Conservation (phyloP, 164 flowering plant genomes). For the Stephania japonica region DNA sequence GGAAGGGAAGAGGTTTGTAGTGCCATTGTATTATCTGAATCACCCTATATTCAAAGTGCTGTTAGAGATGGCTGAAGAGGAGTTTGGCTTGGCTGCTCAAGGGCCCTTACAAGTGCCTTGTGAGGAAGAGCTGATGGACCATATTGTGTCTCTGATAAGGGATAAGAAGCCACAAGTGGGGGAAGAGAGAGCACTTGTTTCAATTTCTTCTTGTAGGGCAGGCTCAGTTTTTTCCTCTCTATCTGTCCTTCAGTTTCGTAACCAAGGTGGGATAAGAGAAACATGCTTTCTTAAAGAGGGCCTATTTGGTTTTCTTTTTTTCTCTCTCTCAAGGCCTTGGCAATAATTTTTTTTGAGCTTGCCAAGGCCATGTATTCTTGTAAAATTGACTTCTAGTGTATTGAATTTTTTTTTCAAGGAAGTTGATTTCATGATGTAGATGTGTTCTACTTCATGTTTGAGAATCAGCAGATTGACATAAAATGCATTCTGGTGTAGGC, state of each 20-base stretch:
- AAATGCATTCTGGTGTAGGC: background rate
- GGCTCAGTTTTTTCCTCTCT: conserved; percentile 6
- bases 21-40: conserved; percentile 32
- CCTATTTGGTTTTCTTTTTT: background rate
- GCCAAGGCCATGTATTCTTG: conserved; percentile 11
- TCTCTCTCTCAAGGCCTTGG: conserved; percentile 3
- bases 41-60: conserved; percentile 40
- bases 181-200: conserved; percentile 24
- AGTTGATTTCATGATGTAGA: background rate
- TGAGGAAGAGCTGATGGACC: conserved; percentile 37
- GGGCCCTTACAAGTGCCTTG: conserved; percentile 42
- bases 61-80: conserved; percentile 47
- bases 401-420: background rate
- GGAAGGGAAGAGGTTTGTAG: conserved; percentile 39
- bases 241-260: background rate
- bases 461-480: background rate
- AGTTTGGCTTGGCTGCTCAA: conserved; percentile 29
- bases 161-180: conserved; percentile 22
- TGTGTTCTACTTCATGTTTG: background rate
- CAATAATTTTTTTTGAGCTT: conserved; percentile 6
- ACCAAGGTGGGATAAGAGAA: background rate
- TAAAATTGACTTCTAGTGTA: conserved; percentile 3
- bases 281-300: background rate
- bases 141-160: conserved; percentile 28
- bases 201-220: conserved; percentile 13